phyloP scores from a whole-genome alignment of 2,329 filamentous ascomycete species.

The Calonectria pseudoreteaudii region DNA sequence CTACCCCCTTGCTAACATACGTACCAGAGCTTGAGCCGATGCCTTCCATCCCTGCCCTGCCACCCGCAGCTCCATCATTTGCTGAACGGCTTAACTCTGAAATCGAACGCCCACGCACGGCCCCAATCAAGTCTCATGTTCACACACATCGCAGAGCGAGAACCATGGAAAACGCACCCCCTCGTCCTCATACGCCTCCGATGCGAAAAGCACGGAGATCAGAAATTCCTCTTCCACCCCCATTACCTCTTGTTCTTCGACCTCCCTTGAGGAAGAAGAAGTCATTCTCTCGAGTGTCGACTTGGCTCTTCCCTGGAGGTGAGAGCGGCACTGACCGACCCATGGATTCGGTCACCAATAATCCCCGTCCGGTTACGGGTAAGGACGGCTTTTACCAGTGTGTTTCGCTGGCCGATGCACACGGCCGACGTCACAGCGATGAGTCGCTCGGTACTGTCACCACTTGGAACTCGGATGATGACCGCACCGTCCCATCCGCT shows the following conservation, averaged over 20 bases:
- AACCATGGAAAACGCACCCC: constrained; percentile 44
- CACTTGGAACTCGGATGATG: constrained; percentile 62
- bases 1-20: constrained; percentile 32
- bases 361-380: constrained; percentile 62
- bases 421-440: constrained; percentile 52
- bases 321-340: constrained; percentile 54
- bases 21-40: constrained; percentile 60
- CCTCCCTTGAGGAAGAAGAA: constrained; percentile 75
- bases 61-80: constrained; percentile 68
- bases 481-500: constrained; percentile 60
- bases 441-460: constrained; percentile 62
- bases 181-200: constrained; percentile 42
- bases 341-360: constrained; percentile 66
- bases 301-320: constrained; percentile 65
- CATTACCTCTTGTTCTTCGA: constrained; percentile 69
- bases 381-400: constrained; percentile 71
- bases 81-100: constrained; percentile 65
- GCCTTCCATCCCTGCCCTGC: constrained; percentile 68
- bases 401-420: constrained; percentile 51
- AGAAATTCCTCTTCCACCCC: constrained; percentile 62
- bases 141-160: constrained; percentile 43
- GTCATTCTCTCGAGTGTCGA: constrained; percentile 72
- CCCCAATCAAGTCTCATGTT: constrained; percentile 49
- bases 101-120: constrained; percentile 50
- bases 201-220: constrained; percentile 41